These are phyloP conservation scores for Aspergillus pseudonomiae DNA, from an alignment of 2,329 filamentous ascomycete genomes.

Conservation along the genomic window DNA sequence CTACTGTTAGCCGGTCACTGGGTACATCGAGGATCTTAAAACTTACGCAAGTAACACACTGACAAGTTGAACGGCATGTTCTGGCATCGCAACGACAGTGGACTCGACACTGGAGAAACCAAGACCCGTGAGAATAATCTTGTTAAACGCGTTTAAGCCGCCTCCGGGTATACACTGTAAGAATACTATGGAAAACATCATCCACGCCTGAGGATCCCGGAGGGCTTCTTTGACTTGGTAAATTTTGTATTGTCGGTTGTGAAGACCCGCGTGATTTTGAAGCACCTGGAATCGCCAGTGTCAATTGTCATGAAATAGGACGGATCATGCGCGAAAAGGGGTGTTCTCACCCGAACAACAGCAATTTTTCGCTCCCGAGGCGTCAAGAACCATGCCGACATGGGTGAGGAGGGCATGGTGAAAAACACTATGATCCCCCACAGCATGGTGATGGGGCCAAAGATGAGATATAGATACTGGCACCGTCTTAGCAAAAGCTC, in stretches of 20 bases:
- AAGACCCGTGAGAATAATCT: slow-evolving; percentile 2
- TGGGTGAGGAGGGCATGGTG: not conserved
- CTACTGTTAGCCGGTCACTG: not conserved
- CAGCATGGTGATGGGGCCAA: not conserved
- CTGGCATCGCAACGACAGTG: not conserved
- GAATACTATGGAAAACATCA: not conserved
- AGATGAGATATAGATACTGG: not conserved
- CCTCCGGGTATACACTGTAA: slow-evolving; percentile 3
- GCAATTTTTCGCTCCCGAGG: not conserved
- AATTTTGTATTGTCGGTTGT: not conserved
- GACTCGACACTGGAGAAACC: not conserved
- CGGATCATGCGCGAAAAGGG: not conserved
- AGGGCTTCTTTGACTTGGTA: not conserved
- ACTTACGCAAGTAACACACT: not conserved
- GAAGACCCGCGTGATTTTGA: not conserved
- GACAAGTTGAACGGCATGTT: slow-evolving; percentile 6
- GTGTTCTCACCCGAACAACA: not conserved
- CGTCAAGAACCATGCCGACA: not conserved
- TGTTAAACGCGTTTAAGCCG: not conserved
- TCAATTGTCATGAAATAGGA: not conserved
- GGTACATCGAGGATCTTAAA: too few relatives aligned
- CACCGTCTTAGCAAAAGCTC: not conserved
- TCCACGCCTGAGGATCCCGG: not conserved
- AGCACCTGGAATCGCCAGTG: not conserved
- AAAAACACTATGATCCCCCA: not conserved